Evolutionary conservation across 257 asterid genomes (phyloP), one percentile per base, ranked within the genome.

Genomic region (Datura wrightii): DNA sequence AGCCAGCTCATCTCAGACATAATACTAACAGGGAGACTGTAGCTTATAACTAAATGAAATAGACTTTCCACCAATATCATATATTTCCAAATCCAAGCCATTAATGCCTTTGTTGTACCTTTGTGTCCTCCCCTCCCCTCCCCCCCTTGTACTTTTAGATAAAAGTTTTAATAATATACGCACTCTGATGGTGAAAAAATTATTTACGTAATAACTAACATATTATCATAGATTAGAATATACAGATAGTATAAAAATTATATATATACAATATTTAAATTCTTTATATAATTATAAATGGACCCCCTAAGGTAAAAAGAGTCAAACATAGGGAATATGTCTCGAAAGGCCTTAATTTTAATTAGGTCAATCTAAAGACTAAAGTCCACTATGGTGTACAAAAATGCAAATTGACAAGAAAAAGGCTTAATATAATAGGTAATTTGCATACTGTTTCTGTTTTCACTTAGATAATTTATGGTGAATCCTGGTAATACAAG

Each of bases 41-140:
- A 88, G 90, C 84, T 87, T 84, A 87, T 91, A 93, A 94, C 95
- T 88, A 90, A 92, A 93, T 82, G 96, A 93, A 89, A 94, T 88
- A 74, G 97, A 94, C 97, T 58, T 83, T 79, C 91, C 90, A 91
- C 95, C 97, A 39, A 91, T 83, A 83, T 66, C 92, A 84, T 78
- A 90, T 88, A 88, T 90, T 86, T 86, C 86, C 86, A 87, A 87
- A 90, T 88, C 90, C 88, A 89, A 62, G 90, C 93, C 88, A 89
- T 93, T 87, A 93, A 86, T 91, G 90, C 86, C 76, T 63, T 74
- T 83, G 84, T 86, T 80, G 85, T 85, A 37, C 84, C 84, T 86
- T 88, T 79, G 37, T 39, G 79, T 85, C 63, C 88, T 55, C 85
- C 54, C 72, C 39, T 15, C 84, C 48, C 84, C 71, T 67, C 41